These are phyloP conservation scores for Cladophialophora carrionii DNA, from an alignment of 2,329 filamentous ascomycete species.

Conservation along the genomic window DNA sequence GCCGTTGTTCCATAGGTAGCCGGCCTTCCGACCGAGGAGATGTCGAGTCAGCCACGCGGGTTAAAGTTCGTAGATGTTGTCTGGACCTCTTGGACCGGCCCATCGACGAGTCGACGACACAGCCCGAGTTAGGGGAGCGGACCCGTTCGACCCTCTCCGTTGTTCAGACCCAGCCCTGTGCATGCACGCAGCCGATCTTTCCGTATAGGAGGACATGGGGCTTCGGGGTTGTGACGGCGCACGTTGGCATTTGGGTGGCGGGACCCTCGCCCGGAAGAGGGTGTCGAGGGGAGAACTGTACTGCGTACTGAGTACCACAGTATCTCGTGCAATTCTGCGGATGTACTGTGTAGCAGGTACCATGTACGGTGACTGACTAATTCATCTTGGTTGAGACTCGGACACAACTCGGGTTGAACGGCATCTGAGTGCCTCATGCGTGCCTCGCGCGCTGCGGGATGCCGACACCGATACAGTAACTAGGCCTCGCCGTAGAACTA, in stretches of 20 bases:
- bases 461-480: conserved; percentile 1
- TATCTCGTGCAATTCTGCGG: not conserved
- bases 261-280: not conserved
- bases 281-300: not conserved
- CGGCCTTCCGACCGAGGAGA: not conserved
- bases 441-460: not conserved
- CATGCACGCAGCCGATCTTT: not conserved
- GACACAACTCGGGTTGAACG: not conserved
- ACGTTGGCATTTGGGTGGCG: too few species aligned
- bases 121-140: not conserved
- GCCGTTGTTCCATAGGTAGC: not conserved
- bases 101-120: not conserved
- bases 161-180: conserved; percentile 1
- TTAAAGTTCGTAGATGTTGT: not conserved
- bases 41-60: conserved; percentile 1
- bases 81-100: not conserved
- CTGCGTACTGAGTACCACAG: not conserved
- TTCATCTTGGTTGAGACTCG: not conserved
- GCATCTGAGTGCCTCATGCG: not conserved
- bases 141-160: not conserved
- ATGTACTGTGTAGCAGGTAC: not conserved
- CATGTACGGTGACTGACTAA: not conserved
- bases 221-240: not conserved
- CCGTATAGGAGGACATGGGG: not conserved
- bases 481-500: not conserved